Percentiles rank a stretch among this genome's conserved stretches.
Conservation (phyloP, 345 rosid genomes). For the Chamaenerion angustifolium region DNA sequence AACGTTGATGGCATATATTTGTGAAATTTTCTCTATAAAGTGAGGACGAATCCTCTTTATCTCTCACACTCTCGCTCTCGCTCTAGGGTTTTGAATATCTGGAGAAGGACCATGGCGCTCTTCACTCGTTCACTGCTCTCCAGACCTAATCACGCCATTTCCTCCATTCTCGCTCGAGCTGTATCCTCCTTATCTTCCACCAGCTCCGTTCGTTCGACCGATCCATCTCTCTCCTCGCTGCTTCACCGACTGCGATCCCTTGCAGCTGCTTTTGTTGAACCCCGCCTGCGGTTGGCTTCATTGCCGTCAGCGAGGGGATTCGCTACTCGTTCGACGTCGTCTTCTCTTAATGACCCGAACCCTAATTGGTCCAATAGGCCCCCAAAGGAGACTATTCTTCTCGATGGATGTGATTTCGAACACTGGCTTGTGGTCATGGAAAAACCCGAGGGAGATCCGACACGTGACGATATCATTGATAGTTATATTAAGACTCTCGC, state of each 20-base stretch:
- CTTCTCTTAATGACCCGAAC: constrained; percentile 59
- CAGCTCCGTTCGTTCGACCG: constrained; percentile 4
- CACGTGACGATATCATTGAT: constrained; percentile 83
- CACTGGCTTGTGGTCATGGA: constrained; percentile 94
- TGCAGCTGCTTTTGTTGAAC: constrained; percentile 4
- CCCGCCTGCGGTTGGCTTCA: constrained; percentile 10
- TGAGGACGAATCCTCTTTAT: no score
- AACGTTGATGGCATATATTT: no score
- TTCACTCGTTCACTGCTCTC: constrained; percentile 25
- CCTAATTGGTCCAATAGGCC: constrained; percentile 95
- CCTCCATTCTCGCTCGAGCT: constrained; percentile 14
- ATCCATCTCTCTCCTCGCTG: constrained; percentile 8
- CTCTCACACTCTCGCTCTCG: no score
- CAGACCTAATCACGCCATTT: constrained; percentile 16
- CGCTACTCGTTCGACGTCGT: constrained; percentile 36
- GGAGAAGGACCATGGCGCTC: constrained; percentile 24
- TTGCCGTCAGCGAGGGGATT: constrained; percentile 16
- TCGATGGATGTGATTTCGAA: constrained; percentile 87
- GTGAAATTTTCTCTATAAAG: no score
- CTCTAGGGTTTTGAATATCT: neutral
- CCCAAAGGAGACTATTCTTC: constrained; percentile 78
- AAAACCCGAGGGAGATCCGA: constrained; percentile 45
- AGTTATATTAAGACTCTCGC: constrained; percentile 63
- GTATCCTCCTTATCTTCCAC: constrained; percentile 6
- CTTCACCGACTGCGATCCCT: constrained; percentile 15